Evolutionary conservation across 768 basidiomycete genomes (phyloP).

Genomic region (Naganishia kalamii): DNA sequence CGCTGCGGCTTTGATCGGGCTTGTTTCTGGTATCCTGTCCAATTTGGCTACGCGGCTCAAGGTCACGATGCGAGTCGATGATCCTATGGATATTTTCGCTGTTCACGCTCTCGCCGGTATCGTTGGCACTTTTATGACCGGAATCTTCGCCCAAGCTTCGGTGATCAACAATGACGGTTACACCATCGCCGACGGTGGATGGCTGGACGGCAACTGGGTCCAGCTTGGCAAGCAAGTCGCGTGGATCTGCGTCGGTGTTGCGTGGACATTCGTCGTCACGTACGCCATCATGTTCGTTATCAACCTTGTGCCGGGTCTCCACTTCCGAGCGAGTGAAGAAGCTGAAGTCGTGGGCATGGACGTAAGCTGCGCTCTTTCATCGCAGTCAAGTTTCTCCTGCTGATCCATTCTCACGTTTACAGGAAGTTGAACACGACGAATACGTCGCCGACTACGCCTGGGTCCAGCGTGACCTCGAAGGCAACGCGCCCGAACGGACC

Average conservation of each 20-base stretch:
- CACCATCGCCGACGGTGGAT: conserved; percentile 63
- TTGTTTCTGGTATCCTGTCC: conserved; percentile 73
- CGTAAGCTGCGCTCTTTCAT: conserved; percentile 28
- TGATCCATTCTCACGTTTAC: neutral
- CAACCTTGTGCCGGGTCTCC: conserved; percentile 76
- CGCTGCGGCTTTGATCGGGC: conserved; percentile 73
- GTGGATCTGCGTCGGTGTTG: conserved; percentile 43
- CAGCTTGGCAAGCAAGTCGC: conserved; percentile 81
- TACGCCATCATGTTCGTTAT: conserved; percentile 68
- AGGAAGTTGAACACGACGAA: conserved; percentile 43
- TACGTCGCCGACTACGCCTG: conserved; percentile 44
- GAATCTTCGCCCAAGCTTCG: conserved; percentile 69
- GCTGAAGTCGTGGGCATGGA: conserved; percentile 69
- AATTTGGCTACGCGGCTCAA: conserved; percentile 97
- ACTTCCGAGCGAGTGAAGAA: conserved; percentile 54
- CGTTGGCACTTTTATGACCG: conserved; percentile 60
- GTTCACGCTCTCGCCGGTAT: conserved; percentile 48
- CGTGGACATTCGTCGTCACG: conserved; percentile 45
- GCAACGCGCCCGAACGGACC: conserved; percentile 25
- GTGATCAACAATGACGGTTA: conserved; percentile 75
- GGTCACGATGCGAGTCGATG: conserved; percentile 54
- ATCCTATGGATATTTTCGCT: conserved; percentile 71
- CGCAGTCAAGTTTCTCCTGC: neutral
- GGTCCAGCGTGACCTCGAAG: conserved; percentile 43
- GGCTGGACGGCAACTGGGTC: conserved; percentile 58